Conservation (phyloP, 2,329 filamentous ascomycete genomes). For the Microcyclospora pomicola region DNA sequence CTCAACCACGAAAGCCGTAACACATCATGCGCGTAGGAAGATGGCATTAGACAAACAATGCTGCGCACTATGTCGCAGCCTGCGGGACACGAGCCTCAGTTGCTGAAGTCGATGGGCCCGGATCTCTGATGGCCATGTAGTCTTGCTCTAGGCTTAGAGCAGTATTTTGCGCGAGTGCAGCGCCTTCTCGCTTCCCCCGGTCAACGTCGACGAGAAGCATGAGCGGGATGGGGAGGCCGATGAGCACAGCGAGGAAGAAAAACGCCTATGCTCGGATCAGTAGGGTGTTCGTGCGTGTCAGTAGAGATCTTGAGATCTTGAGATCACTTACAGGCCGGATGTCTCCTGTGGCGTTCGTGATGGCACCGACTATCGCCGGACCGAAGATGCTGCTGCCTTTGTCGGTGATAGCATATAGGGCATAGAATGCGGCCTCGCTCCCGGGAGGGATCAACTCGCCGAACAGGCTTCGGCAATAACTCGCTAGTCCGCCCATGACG, state of each 20-base stretch:
- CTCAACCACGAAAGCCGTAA: too few relatives aligned
- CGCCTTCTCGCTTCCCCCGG: constrained; percentile 30
- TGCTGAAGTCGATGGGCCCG: too few relatives aligned
- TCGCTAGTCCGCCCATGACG: constrained; percentile 81
- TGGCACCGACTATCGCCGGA: constrained; percentile 80
- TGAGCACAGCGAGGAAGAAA: constrained; percentile 76
- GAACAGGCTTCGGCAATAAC: constrained; percentile 83
- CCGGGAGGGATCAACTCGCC: constrained; percentile 89
- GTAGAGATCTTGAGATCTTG: neutral
- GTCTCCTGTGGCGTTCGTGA: constrained; percentile 56
- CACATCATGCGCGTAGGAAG: too few relatives aligned
- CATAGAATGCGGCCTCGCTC: constrained; percentile 91
- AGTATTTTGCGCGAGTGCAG: constrained; percentile 25
- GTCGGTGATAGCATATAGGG: constrained; percentile 92
- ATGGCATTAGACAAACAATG: too few relatives aligned
- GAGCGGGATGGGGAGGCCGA: constrained; percentile 69
- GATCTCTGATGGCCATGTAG: too few relatives aligned
- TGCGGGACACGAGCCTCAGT: too few relatives aligned
- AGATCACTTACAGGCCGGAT: constrained; percentile 31
- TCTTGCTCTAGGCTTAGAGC: too few relatives aligned
- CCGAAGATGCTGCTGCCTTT: constrained; percentile 92
- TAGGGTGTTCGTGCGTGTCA: constrained; percentile 9
- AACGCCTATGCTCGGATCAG: constrained; percentile 43
- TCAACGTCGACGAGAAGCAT: constrained; percentile 79
- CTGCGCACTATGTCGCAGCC: too few relatives aligned